Base-by-base conservation (phyloP, 2,329 filamentous ascomycete genomes). In the Pseudogymnoascus sp. region DNA sequence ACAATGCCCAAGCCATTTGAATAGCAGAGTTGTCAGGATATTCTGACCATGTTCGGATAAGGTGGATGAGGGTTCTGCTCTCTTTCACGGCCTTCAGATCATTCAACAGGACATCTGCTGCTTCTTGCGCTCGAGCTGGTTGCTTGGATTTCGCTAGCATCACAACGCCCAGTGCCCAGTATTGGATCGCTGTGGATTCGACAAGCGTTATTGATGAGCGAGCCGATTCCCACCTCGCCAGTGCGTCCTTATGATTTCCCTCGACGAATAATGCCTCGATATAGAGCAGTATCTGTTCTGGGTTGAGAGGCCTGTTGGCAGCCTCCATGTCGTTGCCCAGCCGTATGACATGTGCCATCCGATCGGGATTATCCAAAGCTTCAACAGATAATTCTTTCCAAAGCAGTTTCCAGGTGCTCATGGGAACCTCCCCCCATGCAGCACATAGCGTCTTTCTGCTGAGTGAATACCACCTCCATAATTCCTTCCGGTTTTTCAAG, bases 211-310 rank as follows among this genome's bases (percentile, higher is more conserved):
- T 78, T 66, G 61, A 76, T 76, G 21, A 76, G 73, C 61, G 76
- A 70, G 42, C 18, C 28, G 62, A 35, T 63, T 69, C 62, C 72
- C 72, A 79, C 71, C 60, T 72, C 66, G 65, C 28, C 35, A 70
- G 75, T 72, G 63, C 73, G 70, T 63, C 60, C 16, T 65, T 63
- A 8, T 82, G 78, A 72, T 83, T 83, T 1, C 86, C 87, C 42
- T 82, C 80, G 5, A 85, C 77, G 66, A 89, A 87, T 42, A 89
- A 77, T 63, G 87, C 84, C 70, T 91, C 86, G 33, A 92, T 84
- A 33, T 86, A 86, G 28, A 87, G 75, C 16, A 92, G 75, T 66
- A 85, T 83, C 69, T 90, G 87, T 2, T 77, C 72, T 3, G 80
- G 78, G 11, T 75, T 78, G 61, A 92, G 75, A 1, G 77, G 67